phyloP scores from a whole-genome alignment of 352 stramenopile genomes.

The Phytophthora rubi region DNA sequence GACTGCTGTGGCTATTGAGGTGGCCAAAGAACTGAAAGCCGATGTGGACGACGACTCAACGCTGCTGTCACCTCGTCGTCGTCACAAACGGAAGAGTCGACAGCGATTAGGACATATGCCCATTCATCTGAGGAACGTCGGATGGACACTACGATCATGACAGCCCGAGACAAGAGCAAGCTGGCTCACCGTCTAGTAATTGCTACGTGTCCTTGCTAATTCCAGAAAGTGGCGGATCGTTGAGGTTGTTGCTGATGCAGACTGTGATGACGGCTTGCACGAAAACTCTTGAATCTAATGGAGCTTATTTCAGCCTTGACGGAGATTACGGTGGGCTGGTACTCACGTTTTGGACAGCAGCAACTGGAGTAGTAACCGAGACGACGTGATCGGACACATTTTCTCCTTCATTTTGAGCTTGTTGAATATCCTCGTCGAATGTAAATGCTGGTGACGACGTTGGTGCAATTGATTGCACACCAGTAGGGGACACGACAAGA shows the following conservation, averaged over 20 bases:
- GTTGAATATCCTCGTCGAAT: constrained; percentile 10
- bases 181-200: constrained; percentile 22
- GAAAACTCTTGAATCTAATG: constrained; percentile 1
- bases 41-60: constrained; percentile 15
- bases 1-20: constrained; percentile 20
- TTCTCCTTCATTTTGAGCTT: not conserved
- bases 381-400: constrained; percentile 16
- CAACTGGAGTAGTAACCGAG: constrained; percentile 23
- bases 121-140: constrained; percentile 3
- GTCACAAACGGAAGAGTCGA: not conserved
- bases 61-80: constrained; percentile 16
- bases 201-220: not conserved
- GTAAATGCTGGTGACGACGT: constrained; percentile 22
- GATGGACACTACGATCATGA: not conserved
- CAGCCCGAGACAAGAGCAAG: not conserved
- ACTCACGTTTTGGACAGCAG: constrained; percentile 25
- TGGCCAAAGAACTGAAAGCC: constrained; percentile 14
- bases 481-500: not conserved
- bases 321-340: not conserved
- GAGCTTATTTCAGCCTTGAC: constrained; percentile 20
- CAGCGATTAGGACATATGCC: constrained; percentile 17
- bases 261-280: constrained; percentile 2
- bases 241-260: not conserved
- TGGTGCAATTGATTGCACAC: constrained; percentile 27
- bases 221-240: not conserved